Evolutionary conservation across 768 basidiomycete species (phyloP), one percentile per base, ranked within the genome.

Genomic region (Stropharia rugosoannulata): DNA sequence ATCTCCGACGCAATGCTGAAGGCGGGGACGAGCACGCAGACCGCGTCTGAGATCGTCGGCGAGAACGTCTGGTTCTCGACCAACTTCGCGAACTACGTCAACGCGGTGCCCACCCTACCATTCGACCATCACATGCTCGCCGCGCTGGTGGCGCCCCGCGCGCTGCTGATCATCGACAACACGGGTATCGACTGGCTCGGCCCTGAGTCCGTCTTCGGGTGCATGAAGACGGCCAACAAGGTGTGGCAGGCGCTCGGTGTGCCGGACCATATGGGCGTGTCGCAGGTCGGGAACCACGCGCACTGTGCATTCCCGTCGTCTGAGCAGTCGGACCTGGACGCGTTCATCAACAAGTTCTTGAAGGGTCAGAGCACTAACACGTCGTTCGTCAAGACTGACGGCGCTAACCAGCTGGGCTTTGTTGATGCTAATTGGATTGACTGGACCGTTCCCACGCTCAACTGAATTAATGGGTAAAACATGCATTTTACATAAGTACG

Each of bases 31-130:
- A 59, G 59, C 47, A 79, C 79, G 2, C 84, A 85, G 67, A 81
- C 80, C 5, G 81, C 82, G 4, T 73, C 74, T 5, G 79, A 85
- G 65, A 85, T 85, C 60, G 77, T 85, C 53, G 68, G 67, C 40
- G 83, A 85, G 71, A 84, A 85, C 65, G 82, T 82, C 32, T 85
- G 84, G 83, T 82, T 84, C 76, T 80, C 79, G 27, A 69, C 75
- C 15, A 65, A 62, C 49, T 84, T 84, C 68, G 68, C 76, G 51
- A 68, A 71, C 52, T 83, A 73, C 67, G 77, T 77, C 6, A 76
- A 73, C 66, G 66, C 70, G 40, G 70, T 83, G 29, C 66, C 67
- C 62, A 64, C 59, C 50, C 77, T 85, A n/a, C 81, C 82, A 10
- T 77, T 77, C 66, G 84, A 85, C 68, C 84, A 85, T 68, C 83